phyloP scores from a whole-genome alignment of 306 rosid species.

The Biancaea sappan region DNA sequence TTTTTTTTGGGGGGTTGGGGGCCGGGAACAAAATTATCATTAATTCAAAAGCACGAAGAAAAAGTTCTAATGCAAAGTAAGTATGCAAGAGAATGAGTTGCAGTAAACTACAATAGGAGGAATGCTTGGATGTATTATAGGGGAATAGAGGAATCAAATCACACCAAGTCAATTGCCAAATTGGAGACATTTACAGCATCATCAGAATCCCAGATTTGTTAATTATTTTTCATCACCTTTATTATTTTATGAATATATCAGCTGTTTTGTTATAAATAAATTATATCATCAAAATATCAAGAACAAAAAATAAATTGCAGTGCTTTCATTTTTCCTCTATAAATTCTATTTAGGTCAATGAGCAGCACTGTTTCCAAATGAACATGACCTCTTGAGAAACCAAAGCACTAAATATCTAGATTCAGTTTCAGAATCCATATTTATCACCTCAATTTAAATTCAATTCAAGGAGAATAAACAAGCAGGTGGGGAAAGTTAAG shows the following conservation, averaged over 20 bases:
- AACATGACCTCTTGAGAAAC: slow-evolving; percentile 14
- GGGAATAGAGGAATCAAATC: neutral
- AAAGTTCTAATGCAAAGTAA: neutral
- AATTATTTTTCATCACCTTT: neutral
- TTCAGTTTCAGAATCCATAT: slow-evolving; percentile 3
- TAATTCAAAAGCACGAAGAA: neutral
- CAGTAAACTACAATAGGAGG: neutral
- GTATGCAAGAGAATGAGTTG: neutral
- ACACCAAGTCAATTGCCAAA: neutral
- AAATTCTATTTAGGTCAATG: too few relatives aligned
- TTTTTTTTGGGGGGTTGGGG: neutral
- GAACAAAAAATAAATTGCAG: neutral
- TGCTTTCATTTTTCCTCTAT: neutral
- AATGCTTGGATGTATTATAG: neutral
- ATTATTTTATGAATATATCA: neutral
- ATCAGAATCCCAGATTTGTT: neutral
- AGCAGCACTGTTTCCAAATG: neutral
- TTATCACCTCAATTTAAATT: neutral
- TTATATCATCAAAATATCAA: neutral
- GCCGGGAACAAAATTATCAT: neutral
- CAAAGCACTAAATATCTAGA: slow-evolving; percentile 4
- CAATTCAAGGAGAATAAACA: neutral
- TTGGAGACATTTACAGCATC: neutral
- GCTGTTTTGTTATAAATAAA: neutral
- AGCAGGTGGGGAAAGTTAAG: neutral